phyloP scores from a whole-genome alignment of 805 yeast genomes.

The Hemisphaericaspora nanyangensis region DNA sequence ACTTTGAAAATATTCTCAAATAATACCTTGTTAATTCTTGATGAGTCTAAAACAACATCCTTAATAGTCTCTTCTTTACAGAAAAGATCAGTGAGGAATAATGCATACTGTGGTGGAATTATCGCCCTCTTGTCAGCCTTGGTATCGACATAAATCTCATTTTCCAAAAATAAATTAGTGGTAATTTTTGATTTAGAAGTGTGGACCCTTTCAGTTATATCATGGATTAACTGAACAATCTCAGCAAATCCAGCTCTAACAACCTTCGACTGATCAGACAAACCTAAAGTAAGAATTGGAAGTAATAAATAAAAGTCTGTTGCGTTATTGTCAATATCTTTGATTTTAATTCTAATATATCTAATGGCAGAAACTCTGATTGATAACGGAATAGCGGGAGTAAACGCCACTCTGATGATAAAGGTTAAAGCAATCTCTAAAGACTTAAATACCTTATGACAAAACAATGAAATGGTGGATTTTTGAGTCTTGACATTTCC shows the following conservation, averaged over 20 bases:
- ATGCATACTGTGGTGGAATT: slow-evolving; percentile 60
- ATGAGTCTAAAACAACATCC: slow-evolving; percentile 27
- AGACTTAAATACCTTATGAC: slow-evolving; percentile 28
- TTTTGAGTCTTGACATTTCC: slow-evolving; percentile 12
- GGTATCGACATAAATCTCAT: slow-evolving; percentile 54
- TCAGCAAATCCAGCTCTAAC: slow-evolving; percentile 40
- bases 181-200: slow-evolving; percentile 31
- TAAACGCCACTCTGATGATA: slow-evolving; percentile 50
- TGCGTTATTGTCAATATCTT: slow-evolving; percentile 23
- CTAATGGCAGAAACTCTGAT: slow-evolving; percentile 50
- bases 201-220: slow-evolving; percentile 35
- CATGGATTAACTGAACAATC: slow-evolving; percentile 19
- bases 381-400: slow-evolving; percentile 56
- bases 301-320: slow-evolving; percentile 47
- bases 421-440: slow-evolving; percentile 52
- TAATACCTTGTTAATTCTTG: slow-evolving; percentile 20
- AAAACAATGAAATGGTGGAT: slow-evolving; percentile 12
- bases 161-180: slow-evolving; percentile 41
- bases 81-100: slow-evolving; percentile 19
- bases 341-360: slow-evolving; percentile 32
- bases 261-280: slow-evolving; percentile 46
- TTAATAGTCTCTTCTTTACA: slow-evolving; percentile 16
- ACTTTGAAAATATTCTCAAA: slow-evolving; percentile 38
- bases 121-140: slow-evolving; percentile 47
- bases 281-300: slow-evolving; percentile 55